Conservation (phyloP, 306 rosid genomes). For the Sesbania bispinosa region DNA sequence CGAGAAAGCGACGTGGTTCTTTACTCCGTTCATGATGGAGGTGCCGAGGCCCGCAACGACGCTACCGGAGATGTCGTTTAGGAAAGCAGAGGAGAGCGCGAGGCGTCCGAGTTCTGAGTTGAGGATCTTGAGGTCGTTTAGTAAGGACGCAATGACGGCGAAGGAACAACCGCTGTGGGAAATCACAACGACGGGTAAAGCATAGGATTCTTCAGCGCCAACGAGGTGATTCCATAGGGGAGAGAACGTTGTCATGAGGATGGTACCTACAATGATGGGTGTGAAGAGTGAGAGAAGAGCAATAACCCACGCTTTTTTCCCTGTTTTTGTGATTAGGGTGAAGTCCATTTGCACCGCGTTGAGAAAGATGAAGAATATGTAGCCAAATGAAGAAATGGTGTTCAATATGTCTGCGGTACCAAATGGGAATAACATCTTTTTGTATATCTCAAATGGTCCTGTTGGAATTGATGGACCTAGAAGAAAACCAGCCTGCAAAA, state of each 20-base stretch:
- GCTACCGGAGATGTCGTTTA: background rate
- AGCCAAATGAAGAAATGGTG: constrained; percentile 26
- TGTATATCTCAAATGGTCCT: background rate
- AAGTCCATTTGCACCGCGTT: constrained; percentile 46
- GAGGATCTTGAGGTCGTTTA: constrained; percentile 28
- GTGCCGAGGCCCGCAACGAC: background rate
- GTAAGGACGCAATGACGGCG: constrained; percentile 25
- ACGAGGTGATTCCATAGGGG: accelerated
- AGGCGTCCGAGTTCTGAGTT: constrained; percentile 43
- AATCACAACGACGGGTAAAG: background rate
- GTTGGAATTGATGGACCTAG: constrained; percentile 32
- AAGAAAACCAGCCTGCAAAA: constrained; percentile 38
- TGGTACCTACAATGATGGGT: background rate
- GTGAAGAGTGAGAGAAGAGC: background rate
- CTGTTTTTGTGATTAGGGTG: constrained; percentile 29
- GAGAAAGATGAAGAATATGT: constrained; percentile 27
- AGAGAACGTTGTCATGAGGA: accelerated
- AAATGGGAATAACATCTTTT: constrained; percentile 18
- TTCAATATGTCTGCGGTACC: constrained; percentile 31
- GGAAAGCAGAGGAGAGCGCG: constrained; percentile 28
- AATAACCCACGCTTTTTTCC: constrained; percentile 31
- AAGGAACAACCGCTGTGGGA: constrained; percentile 30
- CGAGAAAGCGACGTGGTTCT: no score
- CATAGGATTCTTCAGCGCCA: accelerated
- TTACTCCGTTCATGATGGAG: background rate